These are phyloP conservation scores for Echium plantagineum DNA, from an alignment of 257 asterid genomes.

Conservation along the genomic window DNA sequence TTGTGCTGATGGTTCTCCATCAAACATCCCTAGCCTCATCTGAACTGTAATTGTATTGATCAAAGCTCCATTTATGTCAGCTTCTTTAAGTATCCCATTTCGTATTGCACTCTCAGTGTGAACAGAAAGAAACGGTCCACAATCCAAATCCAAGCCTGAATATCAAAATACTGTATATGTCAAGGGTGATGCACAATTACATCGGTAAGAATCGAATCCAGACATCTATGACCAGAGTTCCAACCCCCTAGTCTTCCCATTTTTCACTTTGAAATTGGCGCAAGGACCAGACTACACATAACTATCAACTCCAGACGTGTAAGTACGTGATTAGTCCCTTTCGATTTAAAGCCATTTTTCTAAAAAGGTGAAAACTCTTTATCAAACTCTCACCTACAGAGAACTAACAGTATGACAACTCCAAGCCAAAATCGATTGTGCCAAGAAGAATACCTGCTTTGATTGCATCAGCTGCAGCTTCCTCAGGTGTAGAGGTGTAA, in stretches of 20 bases:
- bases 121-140: conserved; percentile 50
- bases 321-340: no score
- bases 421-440: not conserved
- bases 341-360: no score
- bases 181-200: no score
- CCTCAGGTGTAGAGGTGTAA: conserved; percentile 69
- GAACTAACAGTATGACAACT: no score
- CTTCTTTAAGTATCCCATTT: conserved; percentile 46
- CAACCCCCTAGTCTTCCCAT: no score
- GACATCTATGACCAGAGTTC: no score
- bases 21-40: conserved; percentile 83
- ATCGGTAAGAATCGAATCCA: no score
- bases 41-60: conserved; percentile 50
- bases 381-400: no score
- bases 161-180: not conserved
- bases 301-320: no score
- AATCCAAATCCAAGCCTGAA: conserved; percentile 73
- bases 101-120: conserved; percentile 58
- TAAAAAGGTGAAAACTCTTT: no score
- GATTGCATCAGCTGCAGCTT: conserved; percentile 70
- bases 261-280: no score
- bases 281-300: no score
- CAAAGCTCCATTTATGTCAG: conserved; percentile 39
- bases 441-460: conserved; percentile 40
- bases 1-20: conserved; percentile 55